Evolutionary conservation across 2,329 filamentous ascomycete genomes (phyloP).

Genomic region (Paraconiothyrium brasiliense): DNA sequence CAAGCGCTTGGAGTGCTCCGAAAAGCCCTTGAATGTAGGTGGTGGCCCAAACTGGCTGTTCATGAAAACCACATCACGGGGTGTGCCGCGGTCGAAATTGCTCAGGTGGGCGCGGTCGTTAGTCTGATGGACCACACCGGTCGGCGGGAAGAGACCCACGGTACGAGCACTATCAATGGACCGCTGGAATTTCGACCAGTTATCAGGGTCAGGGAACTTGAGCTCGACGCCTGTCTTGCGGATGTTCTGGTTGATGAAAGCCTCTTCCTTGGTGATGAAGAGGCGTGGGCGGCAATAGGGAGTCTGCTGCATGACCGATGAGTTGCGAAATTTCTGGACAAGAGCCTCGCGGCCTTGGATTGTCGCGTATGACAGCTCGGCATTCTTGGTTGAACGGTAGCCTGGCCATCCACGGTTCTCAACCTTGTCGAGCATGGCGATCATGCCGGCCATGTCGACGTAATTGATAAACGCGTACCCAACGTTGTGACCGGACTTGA

Average conservation of each 20-base stretch:
- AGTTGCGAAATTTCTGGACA: conserved; percentile 95
- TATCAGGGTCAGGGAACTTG: conserved; percentile 80
- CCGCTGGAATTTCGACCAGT: conserved; percentile 85
- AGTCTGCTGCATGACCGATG: conserved; percentile 90
- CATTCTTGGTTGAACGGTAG: conserved; percentile 83
- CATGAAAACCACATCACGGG: conserved; percentile 44
- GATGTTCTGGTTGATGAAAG: conserved; percentile 48
- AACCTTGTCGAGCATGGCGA: conserved; percentile 41
- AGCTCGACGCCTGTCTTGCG: conserved; percentile 74
- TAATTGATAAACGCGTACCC: conserved; percentile 99
- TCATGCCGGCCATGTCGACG: conserved; percentile 65
- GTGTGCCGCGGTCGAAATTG: conserved; percentile 83
- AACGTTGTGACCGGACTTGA: conserved; percentile 68
- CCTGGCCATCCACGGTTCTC: conserved; percentile 69
- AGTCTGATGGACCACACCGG: conserved; percentile 75
- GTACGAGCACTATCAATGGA: conserved; percentile 88
- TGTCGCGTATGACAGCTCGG: conserved; percentile 95
- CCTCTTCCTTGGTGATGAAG: conserved; percentile 61
- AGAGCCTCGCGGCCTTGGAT: conserved; percentile 93
- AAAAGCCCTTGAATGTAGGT: conserved; percentile 18
- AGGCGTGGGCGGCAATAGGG: conserved; percentile 81
- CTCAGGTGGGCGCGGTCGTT: conserved; percentile 80
- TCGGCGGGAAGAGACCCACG: conserved; percentile 86
- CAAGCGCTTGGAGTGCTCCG: conserved; percentile 32
- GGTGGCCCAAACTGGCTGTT: conserved; percentile 29